phyloP scores from a whole-genome alignment of 2,329 filamentous ascomycete genomes.

The Diaporthe destruens region DNA sequence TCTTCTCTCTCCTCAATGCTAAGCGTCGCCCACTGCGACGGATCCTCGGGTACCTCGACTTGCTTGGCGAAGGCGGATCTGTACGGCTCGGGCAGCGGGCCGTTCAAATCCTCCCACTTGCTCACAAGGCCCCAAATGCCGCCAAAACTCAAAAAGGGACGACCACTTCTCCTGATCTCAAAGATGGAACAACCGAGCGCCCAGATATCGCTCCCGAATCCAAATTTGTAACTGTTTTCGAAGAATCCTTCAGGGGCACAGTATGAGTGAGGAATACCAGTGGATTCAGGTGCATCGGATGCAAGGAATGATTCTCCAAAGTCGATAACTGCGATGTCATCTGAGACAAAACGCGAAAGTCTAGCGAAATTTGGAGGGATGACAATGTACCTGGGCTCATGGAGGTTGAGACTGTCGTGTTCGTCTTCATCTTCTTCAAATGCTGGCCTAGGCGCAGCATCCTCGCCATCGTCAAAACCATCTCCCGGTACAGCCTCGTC shows the following conservation, averaged over 20 bases:
- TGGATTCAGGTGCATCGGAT: not conserved
- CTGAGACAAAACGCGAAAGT: not conserved
- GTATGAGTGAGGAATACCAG: not conserved
- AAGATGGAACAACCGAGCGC: conserved; percentile 1
- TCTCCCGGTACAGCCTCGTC: not conserved
- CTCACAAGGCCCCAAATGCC: not conserved
- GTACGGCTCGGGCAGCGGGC: not conserved
- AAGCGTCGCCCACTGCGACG: not conserved
- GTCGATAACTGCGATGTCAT: conserved; percentile 11
- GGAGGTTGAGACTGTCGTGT: not conserved
- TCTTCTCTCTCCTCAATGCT: not conserved
- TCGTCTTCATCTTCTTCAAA: not conserved
- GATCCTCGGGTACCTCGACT: not conserved
- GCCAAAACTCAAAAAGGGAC: not conserved
- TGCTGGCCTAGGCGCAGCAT: not conserved
- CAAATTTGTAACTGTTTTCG: not conserved
- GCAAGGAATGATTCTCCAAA: conserved; percentile 5
- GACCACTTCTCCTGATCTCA: not conserved
- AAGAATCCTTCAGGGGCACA: not conserved
- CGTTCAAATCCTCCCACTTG: not conserved
- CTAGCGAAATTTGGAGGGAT: not conserved
- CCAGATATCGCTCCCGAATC: not conserved
- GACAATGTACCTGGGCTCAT: not conserved
- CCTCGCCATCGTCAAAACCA: not conserved
- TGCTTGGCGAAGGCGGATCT: not conserved